Evolutionary conservation across 73 alveolate genomes (phyloP).

Genomic region (Tetrahymena malaccensis): DNA sequence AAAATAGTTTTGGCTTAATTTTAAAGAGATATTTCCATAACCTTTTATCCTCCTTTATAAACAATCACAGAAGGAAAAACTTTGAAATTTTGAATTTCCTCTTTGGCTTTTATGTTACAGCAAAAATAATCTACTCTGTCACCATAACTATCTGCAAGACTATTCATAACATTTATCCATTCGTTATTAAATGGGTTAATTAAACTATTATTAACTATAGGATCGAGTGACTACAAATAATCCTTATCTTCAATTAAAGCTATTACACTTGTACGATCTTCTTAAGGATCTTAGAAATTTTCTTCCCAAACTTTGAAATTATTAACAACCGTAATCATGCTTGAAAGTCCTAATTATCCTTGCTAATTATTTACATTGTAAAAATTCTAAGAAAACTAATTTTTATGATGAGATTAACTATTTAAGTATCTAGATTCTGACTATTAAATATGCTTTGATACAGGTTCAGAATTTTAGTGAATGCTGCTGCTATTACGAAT

Average conservation of each 20-base stretch:
- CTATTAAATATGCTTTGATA: neutral
- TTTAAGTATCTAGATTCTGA: neutral
- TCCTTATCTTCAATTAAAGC: neutral
- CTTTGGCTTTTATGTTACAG: neutral
- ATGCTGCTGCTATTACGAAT: neutral
- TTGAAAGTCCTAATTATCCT: neutral
- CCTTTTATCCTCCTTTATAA: neutral
- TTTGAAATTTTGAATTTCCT: neutral
- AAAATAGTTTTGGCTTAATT: neutral
- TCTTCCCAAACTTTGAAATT: neutral
- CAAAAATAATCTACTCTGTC: neutral
- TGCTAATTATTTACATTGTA: neutral
- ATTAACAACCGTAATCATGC: neutral
- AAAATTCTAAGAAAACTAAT: neutral
- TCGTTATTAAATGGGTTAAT: neutral
- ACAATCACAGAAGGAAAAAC: neutral
- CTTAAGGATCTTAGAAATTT: neutral
- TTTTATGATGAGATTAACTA: neutral
- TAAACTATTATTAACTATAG: neutral
- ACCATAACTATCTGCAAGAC: neutral
- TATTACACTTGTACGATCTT: neutral
- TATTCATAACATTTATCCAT: neutral
- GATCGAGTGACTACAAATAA: neutral
- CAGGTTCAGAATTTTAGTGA: neutral
- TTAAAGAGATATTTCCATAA: neutral